A percentile compares a stretch with the other conserved stretches of the same genome.
Evolutionary conservation across 495 filamentous ascomycete genomes (phyloP).

Genomic region (Thozetella sp.): DNA sequence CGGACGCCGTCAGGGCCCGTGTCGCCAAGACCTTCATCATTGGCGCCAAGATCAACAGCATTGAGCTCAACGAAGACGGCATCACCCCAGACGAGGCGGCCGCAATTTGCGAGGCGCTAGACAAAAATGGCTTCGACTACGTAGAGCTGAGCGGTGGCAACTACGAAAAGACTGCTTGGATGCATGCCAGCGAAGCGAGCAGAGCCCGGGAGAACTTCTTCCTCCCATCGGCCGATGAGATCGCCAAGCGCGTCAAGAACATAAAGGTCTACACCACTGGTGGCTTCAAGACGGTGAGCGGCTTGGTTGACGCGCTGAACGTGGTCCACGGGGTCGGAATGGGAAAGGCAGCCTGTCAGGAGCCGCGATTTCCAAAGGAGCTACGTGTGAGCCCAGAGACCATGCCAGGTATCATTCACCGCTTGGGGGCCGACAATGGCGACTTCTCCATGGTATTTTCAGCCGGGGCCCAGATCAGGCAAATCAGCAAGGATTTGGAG

Average conservation of each 20-base stretch:
- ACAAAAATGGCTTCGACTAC: slow-evolving; percentile 60
- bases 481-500: slow-evolving; percentile 54
- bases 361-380: slow-evolving; percentile 48
- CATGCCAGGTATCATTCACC: background rate
- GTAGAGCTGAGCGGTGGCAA: slow-evolving; percentile 69
- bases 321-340: slow-evolving; percentile 60
- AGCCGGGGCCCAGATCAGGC: slow-evolving; percentile 52
- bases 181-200: slow-evolving; percentile 54
- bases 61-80: slow-evolving; percentile 64
- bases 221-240: slow-evolving; percentile 64
- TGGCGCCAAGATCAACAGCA: slow-evolving; percentile 68
- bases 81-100: slow-evolving; percentile 58
- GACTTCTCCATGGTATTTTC: slow-evolving; percentile 40
- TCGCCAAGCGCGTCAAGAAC: slow-evolving; percentile 53
- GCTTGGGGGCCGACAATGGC: slow-evolving; percentile 43
- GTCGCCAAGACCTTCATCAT: slow-evolving; percentile 52
- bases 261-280: slow-evolving; percentile 64
- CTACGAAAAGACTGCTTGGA: slow-evolving; percentile 56
- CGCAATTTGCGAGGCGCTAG: slow-evolving; percentile 55
- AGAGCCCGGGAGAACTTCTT: slow-evolving; percentile 65
- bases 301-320: slow-evolving; percentile 61
- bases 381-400: background rate
- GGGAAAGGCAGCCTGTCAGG: slow-evolving; percentile 53
- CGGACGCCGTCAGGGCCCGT: slow-evolving; percentile 45
- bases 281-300: slow-evolving; percentile 60